phyloP scores from a whole-genome alignment of 768 basidiomycete species.

The Boletus subparvulus region DNA sequence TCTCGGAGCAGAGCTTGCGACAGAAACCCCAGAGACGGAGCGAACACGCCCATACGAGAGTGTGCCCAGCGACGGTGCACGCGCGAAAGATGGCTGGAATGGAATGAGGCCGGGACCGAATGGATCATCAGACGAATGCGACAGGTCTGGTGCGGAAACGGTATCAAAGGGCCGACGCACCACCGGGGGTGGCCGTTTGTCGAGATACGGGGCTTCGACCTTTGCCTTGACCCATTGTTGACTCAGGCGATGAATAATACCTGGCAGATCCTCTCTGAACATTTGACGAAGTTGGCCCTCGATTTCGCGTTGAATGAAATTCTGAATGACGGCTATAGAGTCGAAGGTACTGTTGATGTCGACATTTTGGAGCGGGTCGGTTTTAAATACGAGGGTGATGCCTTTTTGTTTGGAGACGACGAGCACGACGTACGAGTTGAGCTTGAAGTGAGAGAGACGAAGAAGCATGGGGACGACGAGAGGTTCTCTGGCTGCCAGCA shows the following conservation, averaged over 20 bases:
- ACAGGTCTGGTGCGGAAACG: slow-evolving; percentile 43
- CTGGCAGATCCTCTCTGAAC: slow-evolving; percentile 96
- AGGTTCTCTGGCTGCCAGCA: slow-evolving; percentile 92
- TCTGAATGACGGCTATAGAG: slow-evolving; percentile 95
- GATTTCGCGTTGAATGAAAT: slow-evolving; percentile 96
- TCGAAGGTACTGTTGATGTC: slow-evolving; percentile 98
- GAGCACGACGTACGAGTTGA: slow-evolving; percentile 94
- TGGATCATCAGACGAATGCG: slow-evolving; percentile 20
- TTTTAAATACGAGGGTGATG: slow-evolving; percentile 99
- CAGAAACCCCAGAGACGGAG: slow-evolving; percentile 44
- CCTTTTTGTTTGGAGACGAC: slow-evolving; percentile 98
- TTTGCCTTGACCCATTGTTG: slow-evolving; percentile 96
- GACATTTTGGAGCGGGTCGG: slow-evolving; percentile 96
- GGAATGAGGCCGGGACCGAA: slow-evolving; percentile 12
- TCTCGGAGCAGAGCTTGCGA: slow-evolving; percentile 32
- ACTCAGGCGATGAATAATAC: slow-evolving; percentile 93
- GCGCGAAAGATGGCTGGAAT: slow-evolving; percentile 27
- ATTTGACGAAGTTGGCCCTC: slow-evolving; percentile 96
- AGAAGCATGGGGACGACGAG: slow-evolving; percentile 98
- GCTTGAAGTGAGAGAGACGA: slow-evolving; percentile 90
- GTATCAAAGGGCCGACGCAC: slow-evolving; percentile 37
- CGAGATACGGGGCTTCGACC: slow-evolving; percentile 87
- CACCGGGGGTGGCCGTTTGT: slow-evolving; percentile 46
- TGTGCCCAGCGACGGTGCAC: slow-evolving; percentile 22
- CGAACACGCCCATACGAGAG: slow-evolving; percentile 33